Base-by-base conservation (phyloP, 179 eudicot species). In the Beta lomatogona region DNA sequence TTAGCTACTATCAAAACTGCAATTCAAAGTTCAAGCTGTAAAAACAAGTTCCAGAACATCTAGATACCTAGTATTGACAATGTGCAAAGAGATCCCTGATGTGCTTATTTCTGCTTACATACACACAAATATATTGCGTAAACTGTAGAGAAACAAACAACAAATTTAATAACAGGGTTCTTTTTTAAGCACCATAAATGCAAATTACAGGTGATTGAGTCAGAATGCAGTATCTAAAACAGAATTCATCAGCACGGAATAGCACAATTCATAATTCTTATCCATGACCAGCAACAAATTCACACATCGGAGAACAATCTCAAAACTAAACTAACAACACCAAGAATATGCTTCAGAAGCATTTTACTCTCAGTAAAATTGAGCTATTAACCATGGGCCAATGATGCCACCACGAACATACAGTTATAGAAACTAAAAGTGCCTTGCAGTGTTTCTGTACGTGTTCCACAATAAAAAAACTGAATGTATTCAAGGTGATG, bases 1-100 rank as follows among this genome's bases (percentile, higher is more conserved):
- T 75, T 67, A 81, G 66, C 81, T n/a, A 46, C 16, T 12, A 41
- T 45, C 64, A 36, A 8, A 65, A 78, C 28, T 28, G 14, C 5
- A 46, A 5, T 61, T 64, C 19, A 25, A 63, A 15, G 3, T 61
- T 64, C 19, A 25, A 63, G 19, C 54, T 3, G 21, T n/a, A 31
- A 22, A 58, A 46, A 22, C 57, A 13, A n/a, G 41, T 22, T 19
- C 67, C 67, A 21, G 44, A 57, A 28, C 53, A 48, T 15, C 8
- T 48, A 12, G 46, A 63, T 13, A 15, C 60, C 59, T 46, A 14
- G 25, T 45, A 76, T 22, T 45, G 7, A 60, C 8, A 13, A 4
- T 22, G 41, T 52, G 15, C 41, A 50, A 19, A 31, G 63, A 11
- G 31, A 72, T 22, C 16, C 44, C 19, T 19, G 44, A 60, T 9